Base-by-base conservation (phyloP, 176 grass and related monocot species). In the Aegilops umbellulata region DNA sequence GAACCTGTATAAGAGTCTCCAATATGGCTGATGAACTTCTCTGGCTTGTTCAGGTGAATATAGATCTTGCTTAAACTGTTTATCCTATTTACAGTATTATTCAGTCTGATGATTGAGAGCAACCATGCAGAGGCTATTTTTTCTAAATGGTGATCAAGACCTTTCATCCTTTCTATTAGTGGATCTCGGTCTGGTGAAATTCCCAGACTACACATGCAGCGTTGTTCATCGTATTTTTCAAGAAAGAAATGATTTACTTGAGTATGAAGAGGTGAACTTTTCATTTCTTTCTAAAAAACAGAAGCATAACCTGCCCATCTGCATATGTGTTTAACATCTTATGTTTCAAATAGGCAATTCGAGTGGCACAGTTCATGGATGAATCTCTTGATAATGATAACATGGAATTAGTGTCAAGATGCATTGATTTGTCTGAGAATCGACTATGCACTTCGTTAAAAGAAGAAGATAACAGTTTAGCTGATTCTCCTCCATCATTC, bases 91-190 rank as follows among this genome's bases (percentile, higher is more conserved):
- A 86, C 47, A 60, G 14, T 38, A 83, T 41, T 78, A 41, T 91
- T 89, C 46, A 69, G 19, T 36, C 82, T 80, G 70, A 19, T 91
- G 39, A 86, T 76, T 36, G 31, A 60, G 23, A 13, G 55, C 36
- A 83, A 84, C 65, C 64, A 81, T 92, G 88, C 86, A 98, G 96
- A 94, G 93, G 73, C 86, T 98, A 74, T 98, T 98, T 85, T 98
- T 98, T 83, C 90, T 98, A 34, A 95, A 95, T 51, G 90, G 96
- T 14, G 91, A 98, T 81, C 96, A 95, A 89, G 96, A 98, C 71
- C 88, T 98, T 79, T 95, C 93, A 70, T 87, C 91, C 47, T 98
- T 98, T 88, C 82, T 95, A 62, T 88, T 98, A 90, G 92, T 95
- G 69, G 91, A 98, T 86, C 91, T 95, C 90, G 96, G 96, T 61